Evolutionary conservation across 495 filamentous ascomycete genomes (phyloP), one percentile per base, ranked within the genome.

Genomic region (Terfezia claveryi): DNA sequence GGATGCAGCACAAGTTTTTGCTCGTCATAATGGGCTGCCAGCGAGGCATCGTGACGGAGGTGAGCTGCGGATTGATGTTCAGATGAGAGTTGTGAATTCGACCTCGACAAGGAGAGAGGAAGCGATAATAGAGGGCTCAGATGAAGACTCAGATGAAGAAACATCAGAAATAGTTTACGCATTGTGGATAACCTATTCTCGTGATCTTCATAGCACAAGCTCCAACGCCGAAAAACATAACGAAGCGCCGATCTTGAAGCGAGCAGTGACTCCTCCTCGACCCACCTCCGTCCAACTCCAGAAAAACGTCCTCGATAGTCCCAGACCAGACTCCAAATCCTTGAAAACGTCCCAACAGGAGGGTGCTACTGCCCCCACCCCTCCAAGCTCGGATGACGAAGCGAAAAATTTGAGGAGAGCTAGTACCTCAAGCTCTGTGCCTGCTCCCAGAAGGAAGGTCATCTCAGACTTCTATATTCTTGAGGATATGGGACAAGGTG

Each of bases 401-500:
- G 58, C 51, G 38, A 51, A 52, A 38, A 52, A 52, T 7, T 54
- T 51, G 23, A 59, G 36, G 6, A 36, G 51, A 2, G n/a, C 36
- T n/a, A 60, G 58, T 27, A 12, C 27, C 41, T 41, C 53, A 37
- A 54, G 57, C 14, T 20, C 60, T 10, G 59, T 54, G 6, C 51
- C 60, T 38, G 70, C 70, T 23, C 59, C 66, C 12, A 64, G 66
- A 37, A 70, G 71, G 64, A 87, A 89, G 66, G 79, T 77, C 0
- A 96, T 99, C 54, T 71, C 80, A 50, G 87, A 95, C 68, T 99
- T 94, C 67, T 74, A 79, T 36, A 87, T 96, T 58, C 74, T 99
- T 5, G 91, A 99, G 68, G 91, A 99, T 54, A 95, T 99, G 89
- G 91, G 91, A 7, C 87, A 95, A 68, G 91, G 91, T 50, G 92